Conservation (phyloP, 2,329 filamentous ascomycete species). For the Cordyceps pruinosa region DNA sequence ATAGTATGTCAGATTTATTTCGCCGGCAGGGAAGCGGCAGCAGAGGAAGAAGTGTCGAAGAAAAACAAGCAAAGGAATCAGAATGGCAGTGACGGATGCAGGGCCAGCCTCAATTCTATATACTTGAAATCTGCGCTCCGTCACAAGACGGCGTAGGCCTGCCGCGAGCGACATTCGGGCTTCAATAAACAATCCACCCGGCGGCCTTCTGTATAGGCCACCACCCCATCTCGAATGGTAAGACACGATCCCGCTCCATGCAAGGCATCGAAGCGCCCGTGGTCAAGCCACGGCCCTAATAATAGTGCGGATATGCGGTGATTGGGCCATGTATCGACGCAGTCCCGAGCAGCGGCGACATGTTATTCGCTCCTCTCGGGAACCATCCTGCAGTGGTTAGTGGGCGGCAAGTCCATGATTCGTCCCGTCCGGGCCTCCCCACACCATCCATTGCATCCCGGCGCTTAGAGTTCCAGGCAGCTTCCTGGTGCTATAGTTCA, state of each 20-base stretch:
- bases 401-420: conserved; percentile 5
- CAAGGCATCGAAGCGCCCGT: conserved; percentile 1
- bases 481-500: neutral
- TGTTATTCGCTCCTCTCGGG: neutral
- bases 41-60: neutral
- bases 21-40: neutral
- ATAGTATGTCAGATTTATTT: neutral
- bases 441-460: neutral
- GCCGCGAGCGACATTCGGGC: neutral
- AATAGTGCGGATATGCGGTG: neutral
- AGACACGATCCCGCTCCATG: neutral
- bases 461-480: neutral
- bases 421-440: neutral
- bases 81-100: neutral
- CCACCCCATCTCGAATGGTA: neutral
- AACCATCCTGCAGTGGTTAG: neutral
- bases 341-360: neutral
- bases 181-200: neutral
- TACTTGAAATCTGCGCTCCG: neutral
- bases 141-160: neutral
- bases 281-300: neutral
- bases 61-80: neutral
- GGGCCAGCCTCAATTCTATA: conserved; percentile 1
- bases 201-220: neutral
- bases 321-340: neutral